phyloP scores from a whole-genome alignment of 805 yeast genomes.

The Grigorovia yakushimaensis region DNA sequence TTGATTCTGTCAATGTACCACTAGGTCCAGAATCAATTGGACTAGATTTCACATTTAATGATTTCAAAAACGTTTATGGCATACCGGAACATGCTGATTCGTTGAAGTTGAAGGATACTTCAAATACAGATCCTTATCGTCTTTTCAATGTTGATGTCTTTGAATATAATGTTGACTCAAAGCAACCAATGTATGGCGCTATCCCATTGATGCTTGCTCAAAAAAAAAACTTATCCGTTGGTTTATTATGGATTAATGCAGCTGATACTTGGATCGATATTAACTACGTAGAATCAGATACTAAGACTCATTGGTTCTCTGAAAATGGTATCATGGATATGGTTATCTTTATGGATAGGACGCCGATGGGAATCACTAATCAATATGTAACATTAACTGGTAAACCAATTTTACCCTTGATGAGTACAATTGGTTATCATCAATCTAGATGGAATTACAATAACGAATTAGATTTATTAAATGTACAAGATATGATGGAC shows the following conservation, averaged over 20 bases:
- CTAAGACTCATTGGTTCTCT: constrained; percentile 83
- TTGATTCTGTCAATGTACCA: constrained; percentile 48
- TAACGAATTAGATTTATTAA: constrained; percentile 76
- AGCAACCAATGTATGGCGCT: constrained; percentile 89
- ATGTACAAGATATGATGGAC: constrained; percentile 62
- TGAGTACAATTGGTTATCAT: constrained; percentile 80
- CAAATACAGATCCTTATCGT: constrained; percentile 55
- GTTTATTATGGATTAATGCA: constrained; percentile 83
- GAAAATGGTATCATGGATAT: constrained; percentile 81
- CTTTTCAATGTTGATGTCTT: constrained; percentile 90
- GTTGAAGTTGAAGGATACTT: constrained; percentile 63
- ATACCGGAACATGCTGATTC: constrained; percentile 94
- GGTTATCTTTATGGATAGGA: constrained; percentile 51
- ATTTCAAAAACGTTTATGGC: constrained; percentile 68
- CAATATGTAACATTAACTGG: constrained; percentile 70
- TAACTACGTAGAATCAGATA: constrained; percentile 14
- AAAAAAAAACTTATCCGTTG: constrained; percentile 48
- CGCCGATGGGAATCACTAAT: constrained; percentile 45
- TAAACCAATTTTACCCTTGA: constrained; percentile 57
- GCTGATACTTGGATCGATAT: constrained; percentile 91
- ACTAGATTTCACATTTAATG: constrained; percentile 58
- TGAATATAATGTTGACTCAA: constrained; percentile 77
- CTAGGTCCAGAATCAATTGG: constrained; percentile 88
- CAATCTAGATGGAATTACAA: constrained; percentile 98
- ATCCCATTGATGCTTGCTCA: constrained; percentile 80